Evolutionary conservation across 495 filamentous ascomycete genomes (phyloP), one percentile per base, ranked within the genome.

Genomic region (Penicillium diatomitis): DNA sequence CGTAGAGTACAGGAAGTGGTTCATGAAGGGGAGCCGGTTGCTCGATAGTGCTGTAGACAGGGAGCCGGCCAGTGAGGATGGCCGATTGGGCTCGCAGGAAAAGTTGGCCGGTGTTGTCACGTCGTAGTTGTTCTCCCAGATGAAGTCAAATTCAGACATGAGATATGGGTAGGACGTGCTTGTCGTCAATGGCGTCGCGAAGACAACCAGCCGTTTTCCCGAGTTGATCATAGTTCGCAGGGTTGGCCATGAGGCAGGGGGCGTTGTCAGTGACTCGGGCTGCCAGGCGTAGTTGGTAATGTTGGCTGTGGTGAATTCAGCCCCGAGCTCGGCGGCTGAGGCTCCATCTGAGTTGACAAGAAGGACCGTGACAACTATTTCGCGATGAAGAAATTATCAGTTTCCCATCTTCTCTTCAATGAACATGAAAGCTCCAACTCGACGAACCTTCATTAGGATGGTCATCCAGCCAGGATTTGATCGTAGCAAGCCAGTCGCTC

Each of bases 51-150:
- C 74, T n/a, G 67, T 71, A 7, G 67, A 52, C 2, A 67, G 52
- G 38, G 70, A 54, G 32, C 59, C 68, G 4, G 72, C 55, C 32
- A 75, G 53, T 27, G 41, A 55, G 3, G 57, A 44, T 10, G 87
- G 87, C 1, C 87, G 78, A 49, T 89, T 74, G 28, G 86, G 76
- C 2, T 60, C 68, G 60, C 87, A 90, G 44, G 71, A 68, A 49
- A 86, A 87, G 61, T 87, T 86, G 2, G 61, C 74, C 2, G 70
- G 55, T 47, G 80, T 71, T 28, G 71, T 72, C 8, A 83, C 82
- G 49, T 88, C 84, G 67, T 85, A 91, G 0, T 78, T 76, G 28
- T 84, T 88, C 64, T 91, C 87, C 77, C 84, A 90, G 63, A 89
- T 68, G 58, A 83, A 85, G 39, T 67, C 74, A 64, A 87, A 90